phyloP scores from a whole-genome alignment of 2,329 filamentous ascomycete species.

The Lecanicillium sp. region DNA sequence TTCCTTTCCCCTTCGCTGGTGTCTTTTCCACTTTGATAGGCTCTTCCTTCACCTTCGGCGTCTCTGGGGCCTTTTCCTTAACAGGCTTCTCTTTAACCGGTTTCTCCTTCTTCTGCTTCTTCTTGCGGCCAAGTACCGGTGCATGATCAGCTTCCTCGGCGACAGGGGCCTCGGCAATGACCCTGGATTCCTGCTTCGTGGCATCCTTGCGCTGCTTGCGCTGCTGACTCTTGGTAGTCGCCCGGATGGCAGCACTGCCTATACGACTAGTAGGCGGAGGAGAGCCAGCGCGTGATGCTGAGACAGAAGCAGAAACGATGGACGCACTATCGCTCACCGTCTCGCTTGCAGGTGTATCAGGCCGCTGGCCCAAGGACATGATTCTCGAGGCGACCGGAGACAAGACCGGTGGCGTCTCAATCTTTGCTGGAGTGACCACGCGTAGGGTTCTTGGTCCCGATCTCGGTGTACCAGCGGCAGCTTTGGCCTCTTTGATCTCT shows the following conservation, averaged over 20 bases:
- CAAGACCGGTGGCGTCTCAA: constrained; percentile 44
- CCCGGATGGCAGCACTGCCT: constrained; percentile 61
- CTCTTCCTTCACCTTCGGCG: constrained; percentile 9
- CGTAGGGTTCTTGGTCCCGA: constrained; percentile 59
- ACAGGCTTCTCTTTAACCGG: constrained; percentile 21
- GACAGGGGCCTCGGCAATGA: constrained; percentile 45
- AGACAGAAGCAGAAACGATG: constrained; percentile 64
- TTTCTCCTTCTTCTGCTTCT: constrained; percentile 77
- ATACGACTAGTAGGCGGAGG: constrained; percentile 56
- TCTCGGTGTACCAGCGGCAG: constrained; percentile 44
- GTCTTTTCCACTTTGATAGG: neutral
- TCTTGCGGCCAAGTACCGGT: constrained; percentile 73
- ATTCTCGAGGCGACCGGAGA: constrained; percentile 28
- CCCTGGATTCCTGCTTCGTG: constrained; percentile 55
- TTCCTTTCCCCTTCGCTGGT: neutral
- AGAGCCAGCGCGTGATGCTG: constrained; percentile 62
- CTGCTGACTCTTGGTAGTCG: constrained; percentile 71
- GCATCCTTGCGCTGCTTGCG: constrained; percentile 69
- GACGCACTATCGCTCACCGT: constrained; percentile 72
- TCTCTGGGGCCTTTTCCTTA: constrained; percentile 11
- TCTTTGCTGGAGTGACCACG: constrained; percentile 61
- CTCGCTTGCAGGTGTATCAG: constrained; percentile 70
- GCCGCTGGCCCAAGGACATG: constrained; percentile 39
- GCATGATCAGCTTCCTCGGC: constrained; percentile 54
- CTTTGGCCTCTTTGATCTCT: constrained; percentile 29